These are phyloP conservation scores for Lecanosticta acicola DNA, from an alignment of 2,329 filamentous ascomycete genomes.

Conservation along the genomic window DNA sequence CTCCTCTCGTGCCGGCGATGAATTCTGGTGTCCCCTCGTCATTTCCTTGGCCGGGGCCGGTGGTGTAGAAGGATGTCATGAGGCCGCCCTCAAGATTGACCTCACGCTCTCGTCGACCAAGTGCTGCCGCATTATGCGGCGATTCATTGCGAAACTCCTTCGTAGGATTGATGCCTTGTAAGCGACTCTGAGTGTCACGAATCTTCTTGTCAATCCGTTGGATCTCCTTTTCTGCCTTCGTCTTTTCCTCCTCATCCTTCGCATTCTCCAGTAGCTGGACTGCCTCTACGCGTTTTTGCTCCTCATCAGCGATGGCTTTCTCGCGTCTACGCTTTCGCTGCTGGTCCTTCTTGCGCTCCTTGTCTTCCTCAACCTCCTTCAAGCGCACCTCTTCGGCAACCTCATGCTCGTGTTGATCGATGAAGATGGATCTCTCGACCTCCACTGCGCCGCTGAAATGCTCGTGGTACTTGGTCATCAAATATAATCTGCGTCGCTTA, in stretches of 20 bases:
- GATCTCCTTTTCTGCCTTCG: conserved; percentile 75
- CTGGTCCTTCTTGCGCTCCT: conserved; percentile 99
- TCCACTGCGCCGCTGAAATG: conserved; percentile 63
- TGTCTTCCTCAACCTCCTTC: conserved; percentile 86
- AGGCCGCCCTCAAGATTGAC: conserved; percentile 77
- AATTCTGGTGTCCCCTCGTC: conserved; percentile 30
- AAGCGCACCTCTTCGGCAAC: conserved; percentile 83
- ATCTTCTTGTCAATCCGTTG: conserved; percentile 90
- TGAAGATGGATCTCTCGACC: conserved; percentile 69
- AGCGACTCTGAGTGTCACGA: conserved; percentile 77
- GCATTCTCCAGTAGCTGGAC: conserved; percentile 71
- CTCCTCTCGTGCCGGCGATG: conserved; percentile 38
- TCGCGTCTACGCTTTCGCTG: conserved; percentile 92
- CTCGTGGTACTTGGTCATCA: conserved; percentile 52
- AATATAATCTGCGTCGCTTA: conserved; percentile 57
- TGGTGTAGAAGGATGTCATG: conserved; percentile 70
- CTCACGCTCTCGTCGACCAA: conserved; percentile 42
- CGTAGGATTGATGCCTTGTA: conserved; percentile 70
- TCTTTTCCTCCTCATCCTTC: conserved; percentile 74
- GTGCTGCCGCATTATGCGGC: conserved; percentile 37
- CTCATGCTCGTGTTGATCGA: conserved; percentile 69
- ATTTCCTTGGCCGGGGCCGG: conserved; percentile 13
- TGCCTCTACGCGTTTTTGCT: conserved; percentile 74
- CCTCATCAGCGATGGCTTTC: conserved; percentile 85
- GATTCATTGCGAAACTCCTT: conserved; percentile 70